Evolutionary conservation across 371 early-diverging fungal species (phyloP), one percentile per base, ranked within the genome.

Genomic region (Apophysomyces ossiformis): DNA sequence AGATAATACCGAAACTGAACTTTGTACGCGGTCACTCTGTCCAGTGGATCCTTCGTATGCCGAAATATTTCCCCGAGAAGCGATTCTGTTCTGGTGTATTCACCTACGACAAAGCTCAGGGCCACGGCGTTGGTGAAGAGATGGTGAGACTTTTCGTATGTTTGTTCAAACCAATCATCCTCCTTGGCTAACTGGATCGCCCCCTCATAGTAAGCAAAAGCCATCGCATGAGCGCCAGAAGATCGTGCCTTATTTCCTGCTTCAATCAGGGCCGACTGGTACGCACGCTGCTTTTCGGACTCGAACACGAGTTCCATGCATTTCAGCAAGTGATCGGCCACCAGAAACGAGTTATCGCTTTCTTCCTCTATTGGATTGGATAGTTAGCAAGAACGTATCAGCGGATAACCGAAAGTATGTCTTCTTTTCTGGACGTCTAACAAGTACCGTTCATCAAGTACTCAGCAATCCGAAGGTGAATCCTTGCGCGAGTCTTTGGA

Each of bases 221-320:
- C 77, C 76, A 79, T 79, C 11, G 60, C 65, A 45, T 82, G 82
- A 0, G 82, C 82, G 41, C 82, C 82, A 0, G 82, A 77, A 7
- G 67, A 65, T 41, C 74, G 65, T 3, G 76, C 75, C 37, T 70
- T 69, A 18, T 75, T 72, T 7, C 78, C 82, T 1, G 79, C 73
- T 39, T 77, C 71, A 21, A 71, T 67, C 9, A 82, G 57, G 13
- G 77, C 67, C 16, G 62, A 44, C n/a, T 66, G 67, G 46, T 74
- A 82, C 0, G 46, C 57, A 2, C 57, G 5, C 46, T 68, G 78
- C 1, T 77, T 58, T 0, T 76, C 66, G 21, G 69, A 15, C 16
- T 54, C 58, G 7, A 58, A 26, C 4, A 79, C 54, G n/a, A 75
- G 37, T n/a, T 68, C 58, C 18, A 69, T 21, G 38, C 74, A 77